Evolutionary conservation across 257 asterid genomes (phyloP).

Genomic region (Rhazya stricta): DNA sequence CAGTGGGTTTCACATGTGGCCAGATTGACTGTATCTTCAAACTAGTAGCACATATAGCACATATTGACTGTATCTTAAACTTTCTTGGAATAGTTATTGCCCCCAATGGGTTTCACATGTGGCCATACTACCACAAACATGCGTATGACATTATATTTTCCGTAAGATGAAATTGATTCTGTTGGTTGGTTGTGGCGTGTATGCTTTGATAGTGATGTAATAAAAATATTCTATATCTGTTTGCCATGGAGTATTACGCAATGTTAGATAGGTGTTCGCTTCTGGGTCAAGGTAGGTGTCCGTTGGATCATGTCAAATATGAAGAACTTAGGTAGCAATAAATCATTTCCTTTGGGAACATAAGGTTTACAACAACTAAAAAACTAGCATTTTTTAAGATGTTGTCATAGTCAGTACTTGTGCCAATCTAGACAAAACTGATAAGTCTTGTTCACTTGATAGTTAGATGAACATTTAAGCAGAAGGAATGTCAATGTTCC

Average conservation of each 20-base stretch:
- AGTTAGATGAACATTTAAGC: not conserved
- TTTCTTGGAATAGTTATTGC: not conserved
- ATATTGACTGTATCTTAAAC: not conserved
- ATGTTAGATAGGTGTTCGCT: constrained; percentile 7
- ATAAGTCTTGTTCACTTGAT: not conserved
- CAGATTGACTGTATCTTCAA: too few relatives aligned
- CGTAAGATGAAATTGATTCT: not conserved
- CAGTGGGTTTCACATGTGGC: too few relatives aligned
- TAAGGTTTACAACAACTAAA: not conserved
- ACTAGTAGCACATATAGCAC: too few relatives aligned
- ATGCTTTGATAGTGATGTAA: not conserved
- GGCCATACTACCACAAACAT: not conserved
- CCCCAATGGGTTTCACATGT: constrained; percentile 12
- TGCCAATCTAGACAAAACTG: not conserved
- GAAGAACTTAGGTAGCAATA: not conserved
- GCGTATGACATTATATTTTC: not conserved
- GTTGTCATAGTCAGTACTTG: not conserved
- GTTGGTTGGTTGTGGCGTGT: not conserved
- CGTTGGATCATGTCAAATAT: not conserved
- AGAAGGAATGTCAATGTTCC: not conserved
- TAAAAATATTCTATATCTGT: not conserved
- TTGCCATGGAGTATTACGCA: not conserved
- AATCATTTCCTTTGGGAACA: not conserved
- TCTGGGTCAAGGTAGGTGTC: not conserved
- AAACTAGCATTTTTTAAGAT: not conserved